Percentiles rank a stretch among this genome's conserved stretches.
These are phyloP conservation scores for Akanthomyces dipterigenus DNA, from an alignment of 2,329 filamentous ascomycete genomes.

Conservation along the genomic window DNA sequence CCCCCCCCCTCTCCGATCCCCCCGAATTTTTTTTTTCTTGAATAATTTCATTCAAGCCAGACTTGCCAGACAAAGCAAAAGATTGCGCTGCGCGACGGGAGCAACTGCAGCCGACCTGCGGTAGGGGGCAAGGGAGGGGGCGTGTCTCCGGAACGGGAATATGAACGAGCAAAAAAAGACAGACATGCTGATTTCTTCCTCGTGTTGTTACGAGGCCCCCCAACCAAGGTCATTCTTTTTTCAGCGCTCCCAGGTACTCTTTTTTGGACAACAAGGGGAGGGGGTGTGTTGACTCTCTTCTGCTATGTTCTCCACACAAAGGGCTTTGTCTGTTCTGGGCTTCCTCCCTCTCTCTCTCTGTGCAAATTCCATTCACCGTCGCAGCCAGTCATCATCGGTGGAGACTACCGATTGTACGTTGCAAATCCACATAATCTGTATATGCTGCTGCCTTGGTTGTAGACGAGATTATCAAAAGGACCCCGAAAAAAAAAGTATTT, in stretches of 20 bases:
- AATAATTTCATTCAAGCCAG: too few species aligned
- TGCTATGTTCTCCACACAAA: too few species aligned
- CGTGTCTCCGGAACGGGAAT: conserved; percentile 6
- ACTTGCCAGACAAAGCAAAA: neutral
- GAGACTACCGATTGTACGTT: neutral
- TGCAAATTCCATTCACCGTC: neutral
- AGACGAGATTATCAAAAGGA: neutral
- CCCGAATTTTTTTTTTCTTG: neutral
- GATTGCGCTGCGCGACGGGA: neutral
- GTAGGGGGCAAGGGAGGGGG: neutral
- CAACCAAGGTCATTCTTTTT: too few species aligned
- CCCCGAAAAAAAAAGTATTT: neutral
- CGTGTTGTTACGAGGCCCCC: too few species aligned
- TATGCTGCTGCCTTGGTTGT: neutral
- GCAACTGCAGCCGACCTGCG: neutral
- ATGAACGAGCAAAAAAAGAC: neutral
- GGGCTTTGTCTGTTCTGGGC: too few species aligned
- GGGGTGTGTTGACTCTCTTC: too few species aligned
- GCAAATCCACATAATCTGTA: neutral
- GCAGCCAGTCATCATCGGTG: neutral
- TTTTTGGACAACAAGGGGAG: too few species aligned
- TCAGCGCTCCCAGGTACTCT: too few species aligned
- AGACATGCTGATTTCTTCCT: too few species aligned
- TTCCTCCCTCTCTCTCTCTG: too few species aligned
- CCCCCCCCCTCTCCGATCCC: too few species aligned